Evolutionary conservation across 2,329 filamentous ascomycete species (phyloP).

Genomic region (Byssoonygena ceratinophila): DNA sequence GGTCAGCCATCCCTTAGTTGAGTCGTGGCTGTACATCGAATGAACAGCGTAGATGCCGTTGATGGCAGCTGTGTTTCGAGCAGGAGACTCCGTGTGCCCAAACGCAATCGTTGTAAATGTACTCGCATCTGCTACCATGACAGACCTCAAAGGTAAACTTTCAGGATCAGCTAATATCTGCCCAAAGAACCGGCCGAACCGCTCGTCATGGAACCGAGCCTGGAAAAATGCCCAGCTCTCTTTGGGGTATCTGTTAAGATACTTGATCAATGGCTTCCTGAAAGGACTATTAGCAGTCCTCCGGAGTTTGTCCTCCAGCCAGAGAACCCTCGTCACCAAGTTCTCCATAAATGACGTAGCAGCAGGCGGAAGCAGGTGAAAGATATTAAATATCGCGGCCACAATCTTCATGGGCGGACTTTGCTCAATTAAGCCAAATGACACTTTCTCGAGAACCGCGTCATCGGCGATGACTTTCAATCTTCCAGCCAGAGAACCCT

Average conservation of each 20-base stretch:
- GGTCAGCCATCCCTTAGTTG: conserved; percentile 56
- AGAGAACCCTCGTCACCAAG: conserved; percentile 79
- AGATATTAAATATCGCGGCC: conserved; percentile 89
- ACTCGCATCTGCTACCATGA: conserved; percentile 62
- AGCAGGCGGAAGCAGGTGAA: conserved; percentile 83
- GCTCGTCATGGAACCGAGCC: conserved; percentile 69
- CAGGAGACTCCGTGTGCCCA: conserved; percentile 54
- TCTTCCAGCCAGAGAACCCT: no score
- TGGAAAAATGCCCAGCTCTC: conserved; percentile 75
- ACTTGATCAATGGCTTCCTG: conserved; percentile 78
- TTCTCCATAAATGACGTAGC: conserved; percentile 85
- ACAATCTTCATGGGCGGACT: conserved; percentile 89
- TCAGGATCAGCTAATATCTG: conserved; percentile 70
- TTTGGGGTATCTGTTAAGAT: conserved; percentile 82
- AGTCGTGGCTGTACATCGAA: conserved; percentile 59
- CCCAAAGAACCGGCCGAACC: conserved; percentile 80
- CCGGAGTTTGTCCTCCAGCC: conserved; percentile 72
- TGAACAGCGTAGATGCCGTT: conserved; percentile 81
- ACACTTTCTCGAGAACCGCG: conserved; percentile 70
- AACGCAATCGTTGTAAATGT: conserved; percentile 55
- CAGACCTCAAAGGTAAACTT: conserved; percentile 63
- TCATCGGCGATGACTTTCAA: no score
- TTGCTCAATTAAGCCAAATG: conserved; percentile 90
- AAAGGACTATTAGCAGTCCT: conserved; percentile 88
- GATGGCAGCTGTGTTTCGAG: conserved; percentile 66